Base-by-base conservation (phyloP, 768 basidiomycete genomes). In the Strobilomyces dryophilus region DNA sequence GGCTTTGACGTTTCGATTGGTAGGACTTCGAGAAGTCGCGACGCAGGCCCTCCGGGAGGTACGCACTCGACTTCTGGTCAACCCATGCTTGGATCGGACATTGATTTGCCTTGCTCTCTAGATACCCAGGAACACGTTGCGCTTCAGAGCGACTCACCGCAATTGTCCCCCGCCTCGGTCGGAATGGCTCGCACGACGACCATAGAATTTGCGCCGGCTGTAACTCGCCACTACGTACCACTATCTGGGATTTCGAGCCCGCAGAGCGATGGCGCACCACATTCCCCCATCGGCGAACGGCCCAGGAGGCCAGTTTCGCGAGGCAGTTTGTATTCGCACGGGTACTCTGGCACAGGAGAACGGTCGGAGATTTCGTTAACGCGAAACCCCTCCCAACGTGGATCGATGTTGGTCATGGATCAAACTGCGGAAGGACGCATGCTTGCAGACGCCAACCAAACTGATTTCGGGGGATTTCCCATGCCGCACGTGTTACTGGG, bases 401-500 rank as follows among this genome's bases (percentile, higher is more conserved):
- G 59, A 10, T 44, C 55, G 5, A 45, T 52, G 17, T 41, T 54
- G 10, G 35, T 53, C 37, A 44, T 64, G 51, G 51, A 66, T 24
- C 53, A 50, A 34, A 11, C 57, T 53, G 55, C 24, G 52, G 53
- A 18, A 47, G 59, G 4, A 56, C 59, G 49, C 8, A 21, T 45
- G 15, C 51, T 39, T 21, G 32, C 40, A 11, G 46, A 27, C 26
- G 47, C 53, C 17, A 79, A 73, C 59, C 70, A 80, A 53, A 73
- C 73, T 39, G 81, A 73, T 17, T 83, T 86, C 49, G 88, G 88
- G 27, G 87, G 87, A 2, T 90, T 89, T 65, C 87, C 88, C 2
- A 84, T 84, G 76, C 86, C 85, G 0, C 77, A 76, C 62, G 67
- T 78, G 49, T 70, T 89, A 27, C 52, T 84, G 12, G 77, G 72